Evolutionary conservation across 2,329 filamentous ascomycete genomes (phyloP).

Genomic region (Amauroascus verrucosus): DNA sequence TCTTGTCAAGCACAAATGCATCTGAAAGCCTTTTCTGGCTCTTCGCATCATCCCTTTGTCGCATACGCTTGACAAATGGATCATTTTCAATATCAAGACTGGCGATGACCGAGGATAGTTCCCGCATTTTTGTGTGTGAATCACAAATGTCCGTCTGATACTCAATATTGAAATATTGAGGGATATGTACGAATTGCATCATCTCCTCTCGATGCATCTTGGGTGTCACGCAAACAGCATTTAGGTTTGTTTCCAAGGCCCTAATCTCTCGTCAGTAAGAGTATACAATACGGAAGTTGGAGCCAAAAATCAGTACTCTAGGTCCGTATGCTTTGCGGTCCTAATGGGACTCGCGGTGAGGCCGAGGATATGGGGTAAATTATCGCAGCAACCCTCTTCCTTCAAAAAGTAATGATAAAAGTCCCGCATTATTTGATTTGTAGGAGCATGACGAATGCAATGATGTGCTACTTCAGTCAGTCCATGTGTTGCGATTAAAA

Average conservation of each 20-base stretch:
- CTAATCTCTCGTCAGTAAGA: slow-evolving; percentile 21
- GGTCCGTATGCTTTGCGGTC: slow-evolving; percentile 44
- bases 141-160: slow-evolving; percentile 18
- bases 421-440: slow-evolving; percentile 60
- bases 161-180: slow-evolving; percentile 41
- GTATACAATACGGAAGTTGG: neutral
- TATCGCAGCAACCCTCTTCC: slow-evolving; percentile 22
- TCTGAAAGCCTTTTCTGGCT: slow-evolving; percentile 21
- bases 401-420: slow-evolving; percentile 52
- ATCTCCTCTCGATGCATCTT: slow-evolving; percentile 60
- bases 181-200: slow-evolving; percentile 56
- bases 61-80: slow-evolving; percentile 47
- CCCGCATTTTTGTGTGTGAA: slow-evolving; percentile 19
- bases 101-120: slow-evolving; percentile 23
- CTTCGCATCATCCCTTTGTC: slow-evolving; percentile 27
- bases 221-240: slow-evolving; percentile 60
- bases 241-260: slow-evolving; percentile 57
- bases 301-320: slow-evolving; percentile 36
- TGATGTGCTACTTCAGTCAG: slow-evolving; percentile 52
- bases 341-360: slow-evolving; percentile 71
- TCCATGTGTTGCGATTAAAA: neutral
- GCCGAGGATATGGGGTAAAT: slow-evolving; percentile 59
- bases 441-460: slow-evolving; percentile 54
- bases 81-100: slow-evolving; percentile 50
- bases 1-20: slow-evolving; percentile 25